Evolutionary conservation across 2,329 filamentous ascomycete genomes (phyloP).

Genomic region (Colletotrichum sp.): DNA sequence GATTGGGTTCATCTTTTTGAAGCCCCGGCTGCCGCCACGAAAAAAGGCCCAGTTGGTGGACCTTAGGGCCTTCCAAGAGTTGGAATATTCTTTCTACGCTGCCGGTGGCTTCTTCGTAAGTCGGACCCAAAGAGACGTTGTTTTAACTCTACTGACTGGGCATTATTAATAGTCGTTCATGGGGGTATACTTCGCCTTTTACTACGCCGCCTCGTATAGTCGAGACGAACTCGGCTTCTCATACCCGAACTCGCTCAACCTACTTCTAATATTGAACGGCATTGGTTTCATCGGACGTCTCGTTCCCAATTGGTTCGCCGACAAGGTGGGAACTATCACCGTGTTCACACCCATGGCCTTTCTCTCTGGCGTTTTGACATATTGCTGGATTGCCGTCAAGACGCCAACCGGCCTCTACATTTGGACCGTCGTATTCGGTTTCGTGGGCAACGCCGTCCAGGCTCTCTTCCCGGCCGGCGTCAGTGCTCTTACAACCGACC

Average conservation of each 20-base stretch:
- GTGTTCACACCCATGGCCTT: conserved; percentile 56
- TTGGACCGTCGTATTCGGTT: conserved; percentile 69
- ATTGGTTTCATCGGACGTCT: conserved; percentile 64
- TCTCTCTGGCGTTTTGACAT: conserved; percentile 47
- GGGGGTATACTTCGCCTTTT: conserved; percentile 63
- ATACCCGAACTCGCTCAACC: conserved; percentile 59
- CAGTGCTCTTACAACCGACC: conserved; percentile 57
- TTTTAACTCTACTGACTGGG: background rate
- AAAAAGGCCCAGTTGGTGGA: conserved; percentile 48
- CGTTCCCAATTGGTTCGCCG: conserved; percentile 63
- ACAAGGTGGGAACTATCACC: conserved; percentile 65
- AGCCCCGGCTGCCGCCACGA: conserved; percentile 43
- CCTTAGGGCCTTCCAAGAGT: conserved; percentile 45
- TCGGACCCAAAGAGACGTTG: background rate
- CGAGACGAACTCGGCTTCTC: conserved; percentile 46
- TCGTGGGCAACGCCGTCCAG: conserved; percentile 69
- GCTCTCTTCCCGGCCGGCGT: conserved; percentile 69
- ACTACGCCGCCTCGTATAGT: conserved; percentile 60
- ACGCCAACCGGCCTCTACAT: conserved; percentile 58
- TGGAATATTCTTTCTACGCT: conserved; percentile 15
- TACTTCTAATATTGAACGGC: conserved; percentile 72
- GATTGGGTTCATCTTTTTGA: conserved; percentile 41
- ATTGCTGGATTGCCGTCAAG: conserved; percentile 64
- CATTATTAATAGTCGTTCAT: conserved; percentile 44
- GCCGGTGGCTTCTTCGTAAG: conserved; percentile 15